Evolutionary conservation across 495 filamentous ascomycete genomes (phyloP).

Genomic region (Daldinia vernicosa): DNA sequence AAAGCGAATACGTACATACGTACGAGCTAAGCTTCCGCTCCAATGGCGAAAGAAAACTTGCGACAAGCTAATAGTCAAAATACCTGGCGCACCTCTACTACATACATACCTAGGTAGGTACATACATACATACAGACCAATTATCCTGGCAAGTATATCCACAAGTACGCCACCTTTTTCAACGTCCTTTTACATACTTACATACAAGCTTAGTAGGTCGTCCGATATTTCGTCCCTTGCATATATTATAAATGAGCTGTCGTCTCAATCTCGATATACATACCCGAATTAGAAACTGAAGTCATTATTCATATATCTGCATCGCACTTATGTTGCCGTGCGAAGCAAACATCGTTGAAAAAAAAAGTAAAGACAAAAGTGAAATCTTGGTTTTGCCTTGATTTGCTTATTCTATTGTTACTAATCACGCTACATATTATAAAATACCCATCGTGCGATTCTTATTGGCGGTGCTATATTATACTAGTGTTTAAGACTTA

Average conservation of each 20-base stretch:
- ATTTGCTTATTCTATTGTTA: not conserved
- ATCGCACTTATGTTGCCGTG: not conserved
- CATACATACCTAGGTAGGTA: too few species aligned
- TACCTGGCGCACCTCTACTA: too few species aligned
- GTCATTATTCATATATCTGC: not conserved
- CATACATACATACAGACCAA: too few species aligned
- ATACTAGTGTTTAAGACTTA: not conserved
- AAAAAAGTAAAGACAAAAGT: not conserved
- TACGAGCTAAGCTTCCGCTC: not conserved
- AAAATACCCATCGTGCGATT: not conserved
- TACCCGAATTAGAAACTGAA: not conserved
- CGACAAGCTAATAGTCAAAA: too few species aligned
- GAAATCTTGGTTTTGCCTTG: not conserved
- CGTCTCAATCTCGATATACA: not conserved
- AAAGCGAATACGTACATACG: not conserved
- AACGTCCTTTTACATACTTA: too few species aligned
- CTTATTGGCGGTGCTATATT: not conserved
- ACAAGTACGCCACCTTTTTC: too few species aligned
- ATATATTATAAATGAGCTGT: not conserved
- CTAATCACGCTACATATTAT: not conserved
- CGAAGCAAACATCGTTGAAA: not conserved
- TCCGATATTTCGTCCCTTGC: not conserved
- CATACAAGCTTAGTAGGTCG: too few species aligned
- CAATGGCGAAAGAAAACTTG: too few species aligned
- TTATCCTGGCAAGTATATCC: too few species aligned